Conservation (phyloP, 306 rosid genomes). For the Castanea crenata region DNA sequence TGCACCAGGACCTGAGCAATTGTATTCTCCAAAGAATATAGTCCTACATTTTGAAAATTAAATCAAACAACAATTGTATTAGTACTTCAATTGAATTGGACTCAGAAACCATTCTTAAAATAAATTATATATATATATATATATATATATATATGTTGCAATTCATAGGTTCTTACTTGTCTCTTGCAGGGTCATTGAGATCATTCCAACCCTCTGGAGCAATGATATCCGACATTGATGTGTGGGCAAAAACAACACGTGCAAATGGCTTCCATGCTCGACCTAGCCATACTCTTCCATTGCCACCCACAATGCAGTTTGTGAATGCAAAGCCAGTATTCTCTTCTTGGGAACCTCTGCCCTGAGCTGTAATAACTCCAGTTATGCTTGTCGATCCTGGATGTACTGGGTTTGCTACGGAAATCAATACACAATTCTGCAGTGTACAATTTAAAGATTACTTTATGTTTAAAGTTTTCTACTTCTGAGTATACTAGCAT, state of each 20-base stretch:
- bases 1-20: constrained; percentile 71
- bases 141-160: too few relatives aligned
- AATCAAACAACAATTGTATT: background rate
- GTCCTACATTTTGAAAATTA: constrained; percentile 44
- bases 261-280: constrained; percentile 94
- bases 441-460: background rate
- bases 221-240: constrained; percentile 77
- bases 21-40: constrained; percentile 77
- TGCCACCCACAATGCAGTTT: constrained; percentile 70
- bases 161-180: constrained; percentile 47
- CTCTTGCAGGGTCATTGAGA: constrained; percentile 80
- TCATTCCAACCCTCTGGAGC: constrained; percentile 96
- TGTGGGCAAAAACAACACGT: constrained; percentile 61
- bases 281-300: constrained; percentile 83
- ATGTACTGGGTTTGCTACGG: constrained; percentile 70
- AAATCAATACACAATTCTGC: constrained; percentile 66
- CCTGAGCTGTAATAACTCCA: constrained; percentile 84
- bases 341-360: constrained; percentile 62
- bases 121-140: too few relatives aligned
- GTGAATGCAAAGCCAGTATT: constrained; percentile 74
- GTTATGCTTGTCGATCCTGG: constrained; percentile 42
- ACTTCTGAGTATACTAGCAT: too few relatives aligned
- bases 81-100: too few relatives aligned
- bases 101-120: too few relatives aligned
- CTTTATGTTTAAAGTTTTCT: background rate